phyloP scores from a whole-genome alignment of 305 asterid species.

The Rubia occidens region DNA sequence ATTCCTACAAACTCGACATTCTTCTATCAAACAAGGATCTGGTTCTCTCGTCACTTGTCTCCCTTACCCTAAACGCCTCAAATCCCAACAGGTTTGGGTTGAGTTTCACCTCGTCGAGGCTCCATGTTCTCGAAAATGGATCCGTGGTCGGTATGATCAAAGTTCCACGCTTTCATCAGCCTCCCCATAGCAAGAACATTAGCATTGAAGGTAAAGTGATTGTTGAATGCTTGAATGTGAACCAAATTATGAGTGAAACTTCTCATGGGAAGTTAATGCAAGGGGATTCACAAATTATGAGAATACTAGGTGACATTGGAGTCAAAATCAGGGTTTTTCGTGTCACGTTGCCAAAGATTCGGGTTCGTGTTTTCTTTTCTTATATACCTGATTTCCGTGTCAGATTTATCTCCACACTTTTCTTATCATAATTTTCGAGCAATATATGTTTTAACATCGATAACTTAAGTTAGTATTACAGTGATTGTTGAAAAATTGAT shows the following conservation, averaged over 20 bases:
- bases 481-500: too few relatives aligned
- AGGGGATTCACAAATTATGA: slow-evolving; percentile 21
- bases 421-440: background rate
- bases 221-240: slow-evolving; percentile 37
- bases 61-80: slow-evolving; percentile 31
- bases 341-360: slow-evolving; percentile 41
- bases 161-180: slow-evolving; percentile 52
- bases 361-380: slow-evolving; percentile 23
- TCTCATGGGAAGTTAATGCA: slow-evolving; percentile 14
- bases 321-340: slow-evolving; percentile 31
- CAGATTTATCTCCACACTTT: background rate
- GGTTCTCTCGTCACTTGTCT: slow-evolving; percentile 35
- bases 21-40: slow-evolving; percentile 16
- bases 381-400: too few relatives aligned
- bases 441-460: too few relatives aligned
- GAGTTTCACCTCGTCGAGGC: slow-evolving; percentile 30
- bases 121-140: slow-evolving; percentile 48
- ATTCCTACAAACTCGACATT: slow-evolving; percentile 38
- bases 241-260: slow-evolving; percentile 24
- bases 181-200: slow-evolving; percentile 43
- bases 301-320: slow-evolving; percentile 45
- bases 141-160: slow-evolving; percentile 49
- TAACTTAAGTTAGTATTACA: too few relatives aligned
- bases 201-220: slow-evolving; percentile 30
- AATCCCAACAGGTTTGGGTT: slow-evolving; percentile 55